Evolutionary conservation across 1,139 yeast species (phyloP).

Genomic region (Yamadazyma triangularis): DNA sequence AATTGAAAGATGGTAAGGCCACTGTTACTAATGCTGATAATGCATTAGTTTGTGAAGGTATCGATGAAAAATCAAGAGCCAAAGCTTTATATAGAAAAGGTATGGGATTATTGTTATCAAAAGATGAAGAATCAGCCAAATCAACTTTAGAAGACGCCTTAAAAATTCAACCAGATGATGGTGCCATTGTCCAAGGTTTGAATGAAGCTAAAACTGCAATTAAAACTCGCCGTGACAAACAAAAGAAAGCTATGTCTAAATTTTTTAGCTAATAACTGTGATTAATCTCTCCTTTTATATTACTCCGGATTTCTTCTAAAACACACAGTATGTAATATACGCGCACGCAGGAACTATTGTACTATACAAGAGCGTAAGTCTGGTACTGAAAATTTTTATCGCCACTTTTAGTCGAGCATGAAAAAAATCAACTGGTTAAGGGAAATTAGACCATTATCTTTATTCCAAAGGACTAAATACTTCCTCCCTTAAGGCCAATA

Average conservation of each 20-base stretch:
- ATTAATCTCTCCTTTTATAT: no score
- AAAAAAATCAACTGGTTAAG: not conserved
- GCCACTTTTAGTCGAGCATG: slow-evolving; percentile 1
- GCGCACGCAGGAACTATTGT: not conserved
- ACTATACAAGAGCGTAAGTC: not conserved
- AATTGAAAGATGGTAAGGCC: slow-evolving; percentile 51
- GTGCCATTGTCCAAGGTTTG: slow-evolving; percentile 67
- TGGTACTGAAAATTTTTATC: slow-evolving; percentile 1
- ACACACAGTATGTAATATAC: no score
- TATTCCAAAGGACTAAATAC: not conserved
- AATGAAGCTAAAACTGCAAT: slow-evolving; percentile 52
- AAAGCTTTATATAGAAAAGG: slow-evolving; percentile 89
- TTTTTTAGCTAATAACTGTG: slow-evolving; percentile 45
- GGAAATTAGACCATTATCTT: not conserved
- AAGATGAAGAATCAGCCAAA: slow-evolving; percentile 71
- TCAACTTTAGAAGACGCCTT: slow-evolving; percentile 64
- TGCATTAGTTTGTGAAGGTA: slow-evolving; percentile 62
- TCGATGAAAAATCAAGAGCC: slow-evolving; percentile 63
- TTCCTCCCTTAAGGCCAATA: slow-evolving; percentile 3
- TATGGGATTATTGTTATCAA: slow-evolving; percentile 57
- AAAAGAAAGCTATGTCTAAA: slow-evolving; percentile 81
- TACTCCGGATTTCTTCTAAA: no score
- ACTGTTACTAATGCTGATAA: slow-evolving; percentile 59
- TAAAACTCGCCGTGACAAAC: slow-evolving; percentile 57
- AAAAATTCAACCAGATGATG: slow-evolving; percentile 64